Percentiles rank a stretch among this genome's conserved stretches.
Evolutionary conservation across 2,329 filamentous ascomycete species (phyloP).

Genomic region (Curvularia eragrostidis): DNA sequence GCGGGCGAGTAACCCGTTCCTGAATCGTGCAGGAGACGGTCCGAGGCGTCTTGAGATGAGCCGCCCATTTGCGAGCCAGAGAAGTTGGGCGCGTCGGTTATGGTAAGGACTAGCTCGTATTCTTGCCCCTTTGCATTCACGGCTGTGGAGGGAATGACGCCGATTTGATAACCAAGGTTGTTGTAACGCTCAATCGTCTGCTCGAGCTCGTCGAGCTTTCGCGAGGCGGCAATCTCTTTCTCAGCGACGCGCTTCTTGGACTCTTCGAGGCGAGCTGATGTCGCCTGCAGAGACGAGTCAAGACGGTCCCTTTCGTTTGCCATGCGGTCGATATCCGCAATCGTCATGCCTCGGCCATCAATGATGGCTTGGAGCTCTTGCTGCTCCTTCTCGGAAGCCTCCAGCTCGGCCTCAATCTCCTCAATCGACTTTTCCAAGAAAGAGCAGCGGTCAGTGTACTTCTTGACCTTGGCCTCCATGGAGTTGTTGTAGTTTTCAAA

Average conservation of each 20-base stretch:
- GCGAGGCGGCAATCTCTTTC: constrained; percentile 85
- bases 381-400: constrained; percentile 81
- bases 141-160: constrained; percentile 83
- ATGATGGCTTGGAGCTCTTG: constrained; percentile 81
- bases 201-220: constrained; percentile 91
- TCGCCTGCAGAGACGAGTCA: constrained; percentile 84
- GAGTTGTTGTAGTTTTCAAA: constrained; percentile 93
- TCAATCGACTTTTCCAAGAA: constrained; percentile 87
- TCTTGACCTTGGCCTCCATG: constrained; percentile 84
- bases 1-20: constrained; percentile 88
- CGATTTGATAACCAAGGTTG: constrained; percentile 90
- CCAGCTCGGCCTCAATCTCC: constrained; percentile 83
- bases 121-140: constrained; percentile 83
- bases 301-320: constrained; percentile 91
- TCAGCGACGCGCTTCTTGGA: constrained; percentile 82
- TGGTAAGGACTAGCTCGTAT: constrained; percentile 83
- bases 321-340: constrained; percentile 99
- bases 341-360: constrained; percentile 91
- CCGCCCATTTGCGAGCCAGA: constrained; percentile 58
- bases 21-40: constrained; percentile 81
- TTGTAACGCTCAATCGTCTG: constrained; percentile 90
- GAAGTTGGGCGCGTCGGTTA: constrained; percentile 80
- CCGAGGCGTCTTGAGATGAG: constrained; percentile 59
- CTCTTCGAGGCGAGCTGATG: constrained; percentile 79
- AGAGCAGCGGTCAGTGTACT: constrained; percentile 80